A percentile compares a stretch with the other conserved stretches of the same genome.
Conservation (phyloP, 2,329 filamentous ascomycete genomes). For the Trichoderma koningiopsis region DNA sequence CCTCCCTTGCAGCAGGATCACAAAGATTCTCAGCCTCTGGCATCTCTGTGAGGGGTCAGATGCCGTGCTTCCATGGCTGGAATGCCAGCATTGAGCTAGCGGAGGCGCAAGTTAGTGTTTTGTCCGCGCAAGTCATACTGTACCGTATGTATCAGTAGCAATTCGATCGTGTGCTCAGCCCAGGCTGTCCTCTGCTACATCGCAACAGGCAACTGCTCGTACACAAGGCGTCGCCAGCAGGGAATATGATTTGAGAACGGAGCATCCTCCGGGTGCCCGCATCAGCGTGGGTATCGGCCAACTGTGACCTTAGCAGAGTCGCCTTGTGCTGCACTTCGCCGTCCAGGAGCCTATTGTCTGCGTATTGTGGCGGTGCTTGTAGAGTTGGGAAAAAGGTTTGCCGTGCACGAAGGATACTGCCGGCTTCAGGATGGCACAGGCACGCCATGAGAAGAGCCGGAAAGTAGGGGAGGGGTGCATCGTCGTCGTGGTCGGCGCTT, state of each 20-base stretch:
- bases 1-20: background rate
- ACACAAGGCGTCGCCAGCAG: background rate
- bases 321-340: background rate
- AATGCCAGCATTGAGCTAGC: background rate
- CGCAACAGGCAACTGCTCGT: background rate
- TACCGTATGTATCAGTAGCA: background rate
- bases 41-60: background rate
- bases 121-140: background rate
- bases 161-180: background rate
- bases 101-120: background rate
- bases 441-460: background rate
- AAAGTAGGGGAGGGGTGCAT: background rate
- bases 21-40: background rate
- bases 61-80: slow-evolving; percentile 1
- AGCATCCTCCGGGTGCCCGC: background rate
- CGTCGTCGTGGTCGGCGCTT: slow-evolving; percentile 17
- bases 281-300: background rate
- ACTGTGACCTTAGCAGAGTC: background rate
- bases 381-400: background rate
- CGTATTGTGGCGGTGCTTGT: slow-evolving; percentile 13
- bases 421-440: background rate
- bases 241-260: background rate
- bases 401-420: background rate
- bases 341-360: slow-evolving; percentile 20
- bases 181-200: background rate